Base-by-base conservation (phyloP, 345 rosid genomes). In the Linum usitatissimum region DNA sequence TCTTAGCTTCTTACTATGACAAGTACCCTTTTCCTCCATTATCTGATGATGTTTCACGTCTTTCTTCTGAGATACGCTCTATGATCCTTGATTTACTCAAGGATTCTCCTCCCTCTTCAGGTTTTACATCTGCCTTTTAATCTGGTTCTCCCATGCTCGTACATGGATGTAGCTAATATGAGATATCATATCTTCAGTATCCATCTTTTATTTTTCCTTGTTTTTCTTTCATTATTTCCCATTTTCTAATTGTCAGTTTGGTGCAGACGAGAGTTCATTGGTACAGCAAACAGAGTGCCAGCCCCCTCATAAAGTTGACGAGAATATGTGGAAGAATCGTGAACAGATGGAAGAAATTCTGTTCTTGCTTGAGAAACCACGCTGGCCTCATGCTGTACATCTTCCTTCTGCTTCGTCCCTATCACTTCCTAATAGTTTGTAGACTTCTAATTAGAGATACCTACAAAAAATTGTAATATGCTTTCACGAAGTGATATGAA, bases 321-420 rank as follows among this genome's bases (percentile, higher is more conserved):
- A 89, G 79, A 92, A 92, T 79, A 80, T 92, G 89, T 92, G 98
- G 96, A 92, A 83, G 82, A 89, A 92, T 73, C 79, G 96, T 53
- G 96, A 87, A 71, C 89, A 84, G 61, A 75, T 92, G 74, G 96
- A 92, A 67, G 96, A 92, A 80, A 84, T 89, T 58, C 39, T 89
- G 30, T 87, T 76, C 76, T 75, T 92, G 68, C 86, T 89, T 39
- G 81, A 83, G 55, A 76, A 72, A 66, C 78, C 90, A 30, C 84
- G 67, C 64, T 86, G 88, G 87, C 98, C 98, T 13, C 30, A 68
- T 9, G 53, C 69, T 63, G 98, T 86, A 75, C 71, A 75, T 61
- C 57, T 59, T 28, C 40, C 6, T 9, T 13, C 6, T 17, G 14
- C 51, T 45, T 45, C 17, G 3, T 45, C 23, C 21, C 18, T 18